Evolutionary conservation across 2,329 filamentous ascomycete species (phyloP).

Genomic region (Geosmithia putterillii): DNA sequence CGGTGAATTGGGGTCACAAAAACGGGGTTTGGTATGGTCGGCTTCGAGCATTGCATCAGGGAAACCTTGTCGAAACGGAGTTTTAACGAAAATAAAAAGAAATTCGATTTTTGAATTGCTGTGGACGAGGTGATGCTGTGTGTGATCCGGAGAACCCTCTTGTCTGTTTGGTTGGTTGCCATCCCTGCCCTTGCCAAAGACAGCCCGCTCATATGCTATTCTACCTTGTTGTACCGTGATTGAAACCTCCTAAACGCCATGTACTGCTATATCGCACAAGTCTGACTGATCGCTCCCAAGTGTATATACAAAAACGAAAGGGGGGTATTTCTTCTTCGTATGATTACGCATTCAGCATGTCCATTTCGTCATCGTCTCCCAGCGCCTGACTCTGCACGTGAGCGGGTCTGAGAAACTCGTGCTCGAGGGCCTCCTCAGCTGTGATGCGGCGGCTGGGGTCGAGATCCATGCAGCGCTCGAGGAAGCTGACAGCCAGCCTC

Average conservation of each 20-base stretch:
- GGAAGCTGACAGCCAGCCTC: slow-evolving; percentile 59
- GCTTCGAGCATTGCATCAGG: slow-evolving; percentile 29
- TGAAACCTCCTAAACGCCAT: too few relatives aligned
- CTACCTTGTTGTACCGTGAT: too few relatives aligned
- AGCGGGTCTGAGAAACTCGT: slow-evolving; percentile 49
- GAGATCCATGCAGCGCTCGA: slow-evolving; percentile 61
- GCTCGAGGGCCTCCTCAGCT: slow-evolving; percentile 59
- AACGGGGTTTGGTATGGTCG: slow-evolving; percentile 17
- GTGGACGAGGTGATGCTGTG: too few relatives aligned
- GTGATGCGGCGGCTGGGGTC: slow-evolving; percentile 65
- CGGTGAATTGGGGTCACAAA: too few relatives aligned
- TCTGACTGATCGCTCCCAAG: neutral
- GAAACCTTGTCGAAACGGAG: slow-evolving; percentile 5
- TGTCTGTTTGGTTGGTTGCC: too few relatives aligned
- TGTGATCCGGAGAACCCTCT: too few relatives aligned
- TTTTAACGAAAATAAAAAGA: slow-evolving; percentile 16
- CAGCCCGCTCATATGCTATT: too few relatives aligned
- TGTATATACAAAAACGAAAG: neutral
- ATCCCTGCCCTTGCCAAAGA: too few relatives aligned
- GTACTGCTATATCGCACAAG: too few relatives aligned
- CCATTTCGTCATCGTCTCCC: slow-evolving; percentile 42
- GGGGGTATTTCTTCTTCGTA: neutral
- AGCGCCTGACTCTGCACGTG: slow-evolving; percentile 13
- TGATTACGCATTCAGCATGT: slow-evolving; percentile 18
- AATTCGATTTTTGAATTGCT: slow-evolving; percentile 23